Evolutionary conservation across 2,329 filamentous ascomycete genomes (phyloP).

Genomic region (Alternaria brassicae): DNA sequence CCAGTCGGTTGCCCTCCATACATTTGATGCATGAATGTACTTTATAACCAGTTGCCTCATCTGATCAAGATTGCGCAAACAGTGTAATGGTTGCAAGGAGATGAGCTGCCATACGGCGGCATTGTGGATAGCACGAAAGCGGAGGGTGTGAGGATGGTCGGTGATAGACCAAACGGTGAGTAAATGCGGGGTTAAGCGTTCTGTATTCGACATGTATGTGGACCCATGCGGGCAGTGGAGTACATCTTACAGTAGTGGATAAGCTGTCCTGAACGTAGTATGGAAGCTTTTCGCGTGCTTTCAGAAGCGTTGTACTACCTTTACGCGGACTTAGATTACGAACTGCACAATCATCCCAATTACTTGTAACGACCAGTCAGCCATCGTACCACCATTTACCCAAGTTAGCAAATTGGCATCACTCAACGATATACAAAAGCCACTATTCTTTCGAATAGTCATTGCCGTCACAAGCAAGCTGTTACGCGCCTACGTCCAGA

Average conservation of each 20-base stretch:
- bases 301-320: background rate
- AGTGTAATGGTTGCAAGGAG: background rate
- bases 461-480: background rate
- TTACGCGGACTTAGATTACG: background rate
- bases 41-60: constrained; percentile 7
- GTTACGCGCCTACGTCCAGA: background rate
- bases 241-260: background rate
- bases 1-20: constrained; percentile 19
- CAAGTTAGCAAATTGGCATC: background rate
- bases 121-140: background rate
- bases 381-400: background rate
- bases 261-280: background rate
- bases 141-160: constrained; percentile 2
- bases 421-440: background rate
- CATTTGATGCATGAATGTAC: constrained; percentile 2
- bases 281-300: background rate
- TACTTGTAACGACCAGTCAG: background rate
- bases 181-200: background rate
- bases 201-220: background rate
- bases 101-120: background rate
- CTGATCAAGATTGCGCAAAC: background rate
- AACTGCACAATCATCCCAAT: background rate
- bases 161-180: background rate
- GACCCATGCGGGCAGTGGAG: background rate
- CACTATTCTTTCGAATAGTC: background rate